phyloP scores from a whole-genome alignment of 805 yeast genomes.

The Lipomyces sp. region DNA sequence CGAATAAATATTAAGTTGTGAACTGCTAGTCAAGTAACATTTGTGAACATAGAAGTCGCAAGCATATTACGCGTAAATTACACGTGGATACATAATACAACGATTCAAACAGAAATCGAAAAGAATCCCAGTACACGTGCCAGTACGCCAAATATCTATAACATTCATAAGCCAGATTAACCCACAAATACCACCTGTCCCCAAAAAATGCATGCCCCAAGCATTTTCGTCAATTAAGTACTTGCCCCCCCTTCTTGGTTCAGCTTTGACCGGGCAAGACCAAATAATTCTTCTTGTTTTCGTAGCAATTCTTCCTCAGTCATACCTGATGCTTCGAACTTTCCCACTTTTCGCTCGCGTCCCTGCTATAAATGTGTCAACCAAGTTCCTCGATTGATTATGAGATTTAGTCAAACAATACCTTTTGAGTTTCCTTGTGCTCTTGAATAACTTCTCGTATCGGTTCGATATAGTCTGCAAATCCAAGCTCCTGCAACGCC shows the following conservation, averaged over 20 bases:
- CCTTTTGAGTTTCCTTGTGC: slow-evolving; percentile 85
- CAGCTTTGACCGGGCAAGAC: slow-evolving; percentile 58
- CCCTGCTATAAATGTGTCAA: slow-evolving; percentile 42
- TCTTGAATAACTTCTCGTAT: slow-evolving; percentile 79
- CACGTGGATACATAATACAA: background rate
- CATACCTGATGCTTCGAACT: slow-evolving; percentile 89
- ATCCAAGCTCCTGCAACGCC: slow-evolving; percentile 86
- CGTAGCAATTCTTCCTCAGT: slow-evolving; percentile 88
- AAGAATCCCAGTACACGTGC: background rate
- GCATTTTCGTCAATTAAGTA: background rate
- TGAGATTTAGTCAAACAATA: slow-evolving; percentile 12
- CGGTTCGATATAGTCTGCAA: slow-evolving; percentile 79
- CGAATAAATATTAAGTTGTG: background rate
- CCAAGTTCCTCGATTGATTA: background rate
- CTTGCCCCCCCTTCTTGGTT: slow-evolving; percentile 21
- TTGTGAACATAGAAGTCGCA: background rate
- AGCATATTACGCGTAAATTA: background rate
- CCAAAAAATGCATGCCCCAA: background rate
- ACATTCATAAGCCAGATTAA: background rate
- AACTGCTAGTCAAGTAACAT: background rate
- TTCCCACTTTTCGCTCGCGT: slow-evolving; percentile 87
- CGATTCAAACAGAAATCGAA: background rate
- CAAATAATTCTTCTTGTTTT: slow-evolving; percentile 92
- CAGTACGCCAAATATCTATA: slow-evolving; percentile 2
- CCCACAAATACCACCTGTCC: background rate